Evolutionary conservation across 208 protist species (phyloP).

Genomic region (Trypanosoma conorhini): DNA sequence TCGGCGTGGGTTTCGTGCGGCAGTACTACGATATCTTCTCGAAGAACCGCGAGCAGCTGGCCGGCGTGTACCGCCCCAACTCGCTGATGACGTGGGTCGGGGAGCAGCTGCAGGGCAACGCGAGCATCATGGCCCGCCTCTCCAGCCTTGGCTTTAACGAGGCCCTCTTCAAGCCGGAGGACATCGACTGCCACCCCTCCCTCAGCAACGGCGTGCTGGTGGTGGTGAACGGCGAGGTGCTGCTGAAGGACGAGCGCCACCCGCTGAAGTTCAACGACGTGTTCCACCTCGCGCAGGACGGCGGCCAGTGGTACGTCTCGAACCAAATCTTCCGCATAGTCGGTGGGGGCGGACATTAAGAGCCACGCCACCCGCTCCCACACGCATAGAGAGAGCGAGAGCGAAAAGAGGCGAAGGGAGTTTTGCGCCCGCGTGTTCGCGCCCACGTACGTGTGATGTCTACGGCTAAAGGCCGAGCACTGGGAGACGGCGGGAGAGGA

Average conservation of each 20-base stretch:
- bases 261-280: conserved; percentile 90
- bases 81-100: conserved; percentile 88
- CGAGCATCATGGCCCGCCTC: conserved; percentile 83
- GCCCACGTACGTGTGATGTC: no score
- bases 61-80: conserved; percentile 72
- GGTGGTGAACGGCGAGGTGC: conserved; percentile 84
- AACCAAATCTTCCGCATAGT: conserved; percentile 92
- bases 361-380: no score
- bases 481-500: no score
- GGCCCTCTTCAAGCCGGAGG: conserved; percentile 77
- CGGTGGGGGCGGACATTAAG: conserved; percentile 75
- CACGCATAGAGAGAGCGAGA: background rate
- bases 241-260: conserved; percentile 77
- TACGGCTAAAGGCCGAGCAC: no score
- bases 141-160: conserved; percentile 74
- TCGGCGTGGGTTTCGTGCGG: conserved; percentile 69
- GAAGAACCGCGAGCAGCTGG: conserved; percentile 56
- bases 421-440: no score
- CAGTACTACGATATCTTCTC: conserved; percentile 91
- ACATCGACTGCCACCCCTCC: conserved; percentile 82
- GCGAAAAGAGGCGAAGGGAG: background rate
- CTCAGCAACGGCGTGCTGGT: conserved; percentile 72
- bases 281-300: conserved; percentile 79
- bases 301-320: conserved; percentile 79
- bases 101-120: conserved; percentile 84